phyloP scores from a whole-genome alignment of 139 green algal genomes.

The Pleodorina starrii region DNA sequence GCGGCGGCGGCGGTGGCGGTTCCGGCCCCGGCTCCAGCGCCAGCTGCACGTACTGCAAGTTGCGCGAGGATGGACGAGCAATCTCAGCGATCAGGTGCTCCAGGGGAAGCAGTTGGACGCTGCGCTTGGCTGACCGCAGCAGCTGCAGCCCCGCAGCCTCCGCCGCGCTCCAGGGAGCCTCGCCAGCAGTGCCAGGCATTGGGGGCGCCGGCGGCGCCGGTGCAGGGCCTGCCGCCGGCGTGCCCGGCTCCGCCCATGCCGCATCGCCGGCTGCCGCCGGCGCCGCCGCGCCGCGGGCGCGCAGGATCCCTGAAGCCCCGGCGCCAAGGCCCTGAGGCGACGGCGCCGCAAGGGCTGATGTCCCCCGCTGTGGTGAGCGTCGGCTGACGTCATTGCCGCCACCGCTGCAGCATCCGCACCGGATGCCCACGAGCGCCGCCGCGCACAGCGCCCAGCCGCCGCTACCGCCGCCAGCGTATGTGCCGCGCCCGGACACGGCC shows the following conservation, averaged over 20 bases:
- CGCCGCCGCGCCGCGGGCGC: no score
- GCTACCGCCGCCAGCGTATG: neutral
- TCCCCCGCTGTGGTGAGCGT: neutral
- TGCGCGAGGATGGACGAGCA: neutral
- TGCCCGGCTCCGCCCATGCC: no score
- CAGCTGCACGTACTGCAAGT: conserved; percentile 46
- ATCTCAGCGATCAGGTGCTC: neutral
- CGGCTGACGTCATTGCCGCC: neutral
- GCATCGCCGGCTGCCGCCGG: neutral
- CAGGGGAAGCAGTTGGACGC: neutral
- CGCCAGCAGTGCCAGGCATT: neutral
- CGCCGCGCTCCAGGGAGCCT: neutral
- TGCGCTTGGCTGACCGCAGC: conserved; percentile 9
- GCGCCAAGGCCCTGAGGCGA: neutral
- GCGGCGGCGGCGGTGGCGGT: neutral
- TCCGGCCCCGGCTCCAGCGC: neutral
- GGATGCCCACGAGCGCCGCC: conserved; percentile 5
- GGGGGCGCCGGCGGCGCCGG: neutral
- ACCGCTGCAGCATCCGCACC: conserved; percentile 18
- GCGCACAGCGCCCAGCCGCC: conserved; percentile 1
- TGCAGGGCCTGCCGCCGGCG: neutral
- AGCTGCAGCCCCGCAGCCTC: conserved; percentile 18
- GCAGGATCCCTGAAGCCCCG: no score
- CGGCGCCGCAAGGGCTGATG: neutral
- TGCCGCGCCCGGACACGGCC: neutral